Base-by-base conservation (phyloP, 2,329 filamentous ascomycete species). In the Colletotrichum chlorophyti region DNA sequence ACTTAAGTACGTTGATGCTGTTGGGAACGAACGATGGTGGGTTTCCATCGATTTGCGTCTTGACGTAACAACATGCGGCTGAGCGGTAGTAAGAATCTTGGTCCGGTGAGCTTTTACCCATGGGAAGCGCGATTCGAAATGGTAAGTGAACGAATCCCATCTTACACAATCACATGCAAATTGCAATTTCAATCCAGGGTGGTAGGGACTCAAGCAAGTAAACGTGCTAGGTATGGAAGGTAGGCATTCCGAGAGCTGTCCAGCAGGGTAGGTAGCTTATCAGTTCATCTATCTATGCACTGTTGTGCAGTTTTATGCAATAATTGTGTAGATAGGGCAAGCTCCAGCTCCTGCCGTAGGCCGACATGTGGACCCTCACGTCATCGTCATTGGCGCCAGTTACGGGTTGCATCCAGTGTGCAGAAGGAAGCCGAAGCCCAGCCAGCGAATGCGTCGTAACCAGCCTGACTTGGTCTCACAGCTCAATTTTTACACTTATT, bases 321-420 rank as follows among this genome's bases (percentile, higher is more conserved):
- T 4, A 0, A 1, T 43, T 58, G 29, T 58, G 57, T 26, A 43
- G 21, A 34, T 3, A 42, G 6, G 10, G 12, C 15, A 26, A n/a
- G 32, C 43, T 54, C n/a, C 24, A 21, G 15, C 26, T 31, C 37
- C 51, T 50, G 57, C 57, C 57, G 55, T 38, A 26, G 43, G 12
- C 7, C 51, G 51, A 45, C 38, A 60, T 60, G 57, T 43, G 55
- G 43, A 40, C 12, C 43, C 21, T 55, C 52, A 60, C 57, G 51
- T 59, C 55, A 57, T 60, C 57, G 43, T 40, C 26, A 60, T 50
- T 60, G 32, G 57, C 57, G 51, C 31, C 43, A 60, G 57, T 51
- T 57, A 32, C 37, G 23, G 57, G 29, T 34, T 34, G 53, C 32
- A 27, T 11, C 34, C 40, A 35, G 32, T 34, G 42, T 31, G n/a